Evolutionary conservation across 768 basidiomycete genomes (phyloP), one percentile per base, ranked within the genome.

Genomic region (Psilocybe cubensis): DNA sequence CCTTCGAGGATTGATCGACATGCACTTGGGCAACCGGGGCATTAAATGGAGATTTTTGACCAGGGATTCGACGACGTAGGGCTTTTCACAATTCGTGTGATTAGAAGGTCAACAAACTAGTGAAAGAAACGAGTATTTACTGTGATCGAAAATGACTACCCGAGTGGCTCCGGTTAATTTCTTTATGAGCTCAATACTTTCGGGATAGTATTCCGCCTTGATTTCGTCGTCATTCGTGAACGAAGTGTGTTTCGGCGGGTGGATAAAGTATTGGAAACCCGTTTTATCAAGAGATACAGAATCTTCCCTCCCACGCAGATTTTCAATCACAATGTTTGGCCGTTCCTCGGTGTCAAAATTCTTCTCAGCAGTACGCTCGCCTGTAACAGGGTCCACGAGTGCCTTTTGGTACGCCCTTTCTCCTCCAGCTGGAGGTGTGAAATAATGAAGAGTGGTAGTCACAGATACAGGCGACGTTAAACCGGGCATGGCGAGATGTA

Each of bases 141-240:
- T 87, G 63, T 87, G 86, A 62, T 87, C 85, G 61, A 88, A 89
- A 12, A 87, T 45, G 6, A 71, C 80, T 9, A 85, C 83, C 23
- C 76, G 73, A 61, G 74, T 81, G 0, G 87, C 87, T 3, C 87
- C 85, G 0, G 86, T 86, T 9, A 83, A 53, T 56, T 81, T 67
- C 73, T 88, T 87, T 41, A 88, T 67, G 41, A 87, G 72, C 64
- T 82, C 81, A 17, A 77, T 72, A 62, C 81, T 82, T 69, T 89
- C 87, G 0, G 80, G 78, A 62, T 87, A 88, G 65, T 89, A 89
- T 48, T 81, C 82, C 42, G 60, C 62, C 63, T 75, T 62, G 31
- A 89, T 79, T n/a, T 79, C 79, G 9, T 76, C 79, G 40, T 86
- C 83, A 57, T 81, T 73, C 0, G 57, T 56, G 68, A 88, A 88